These are phyloP conservation scores for Symbiodinium pilosum DNA, from an alignment of 73 alveolate genomes.

Conservation along the genomic window DNA sequence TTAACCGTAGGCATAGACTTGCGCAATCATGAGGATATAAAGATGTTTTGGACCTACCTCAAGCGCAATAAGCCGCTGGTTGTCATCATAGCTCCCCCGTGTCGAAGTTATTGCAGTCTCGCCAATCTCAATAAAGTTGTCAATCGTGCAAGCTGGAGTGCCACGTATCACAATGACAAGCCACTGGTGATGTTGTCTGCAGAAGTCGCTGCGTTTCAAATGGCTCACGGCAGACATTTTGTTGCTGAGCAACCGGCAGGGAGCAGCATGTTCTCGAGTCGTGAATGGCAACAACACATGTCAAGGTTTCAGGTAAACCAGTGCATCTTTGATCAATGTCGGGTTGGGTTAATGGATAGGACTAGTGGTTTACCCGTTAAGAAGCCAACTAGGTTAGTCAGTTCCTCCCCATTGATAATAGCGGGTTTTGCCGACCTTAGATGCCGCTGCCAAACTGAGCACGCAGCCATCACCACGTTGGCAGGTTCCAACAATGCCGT, in stretches of 20 bases:
- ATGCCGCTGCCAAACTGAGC: not conserved
- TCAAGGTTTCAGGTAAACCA: not conserved
- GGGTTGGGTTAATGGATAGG: not conserved
- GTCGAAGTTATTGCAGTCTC: not conserved
- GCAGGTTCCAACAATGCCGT: too few relatives aligned
- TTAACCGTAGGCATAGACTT: not conserved
- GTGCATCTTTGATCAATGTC: not conserved
- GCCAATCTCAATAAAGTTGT: not conserved
- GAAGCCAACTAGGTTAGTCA: not conserved
- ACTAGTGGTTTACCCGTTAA: not conserved
- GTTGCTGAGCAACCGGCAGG: not conserved
- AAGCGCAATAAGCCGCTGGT: not conserved
- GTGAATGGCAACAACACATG: not conserved
- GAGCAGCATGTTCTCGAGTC: not conserved
- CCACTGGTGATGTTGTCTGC: not conserved
- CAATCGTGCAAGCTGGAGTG: not conserved
- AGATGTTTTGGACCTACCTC: not conserved
- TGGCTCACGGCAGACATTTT: not conserved
- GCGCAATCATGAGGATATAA: not conserved
- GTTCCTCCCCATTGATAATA: not conserved
- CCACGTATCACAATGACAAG: not conserved
- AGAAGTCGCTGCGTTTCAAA: not conserved
- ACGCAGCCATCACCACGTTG: not conserved
- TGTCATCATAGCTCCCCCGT: not conserved
- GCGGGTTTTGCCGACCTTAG: not conserved